Evolutionary conservation across 169 alveolate species (phyloP).

Genomic region (Plasmodium sp.): DNA sequence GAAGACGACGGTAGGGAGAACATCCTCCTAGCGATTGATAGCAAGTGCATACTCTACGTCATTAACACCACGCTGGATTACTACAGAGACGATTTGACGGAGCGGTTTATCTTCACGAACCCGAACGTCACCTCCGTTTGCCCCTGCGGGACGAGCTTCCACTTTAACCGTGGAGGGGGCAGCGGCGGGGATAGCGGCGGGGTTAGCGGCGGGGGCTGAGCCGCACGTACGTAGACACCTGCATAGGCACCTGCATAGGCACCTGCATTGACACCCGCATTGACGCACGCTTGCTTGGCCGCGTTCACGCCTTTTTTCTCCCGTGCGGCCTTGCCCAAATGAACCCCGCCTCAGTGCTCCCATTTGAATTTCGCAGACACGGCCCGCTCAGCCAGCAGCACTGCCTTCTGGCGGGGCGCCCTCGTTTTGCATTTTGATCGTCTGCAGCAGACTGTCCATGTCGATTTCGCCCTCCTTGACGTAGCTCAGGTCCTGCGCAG

Average conservation of each 20-base stretch:
- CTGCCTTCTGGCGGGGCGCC: background rate
- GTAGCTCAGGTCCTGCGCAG: constrained; percentile 26
- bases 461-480: constrained; percentile 71
- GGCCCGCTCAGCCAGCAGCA: background rate
- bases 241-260: background rate
- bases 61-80: constrained; percentile 57
- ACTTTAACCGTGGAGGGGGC: constrained; percentile 1
- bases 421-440: constrained; percentile 37
- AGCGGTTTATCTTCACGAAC: constrained; percentile 51
- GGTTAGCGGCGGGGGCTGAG: background rate
- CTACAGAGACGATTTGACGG: constrained; percentile 59
- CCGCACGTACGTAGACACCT: background rate
- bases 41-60: constrained; percentile 42
- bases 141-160: constrained; percentile 72
- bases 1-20: constrained; percentile 3
- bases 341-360: background rate
- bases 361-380: background rate
- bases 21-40: constrained; percentile 56
- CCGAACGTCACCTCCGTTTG: constrained; percentile 67
- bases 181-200: background rate
- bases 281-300: background rate
- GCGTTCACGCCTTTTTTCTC: background rate
- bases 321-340: background rate
- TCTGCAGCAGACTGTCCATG: constrained; percentile 39
- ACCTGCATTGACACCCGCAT: background rate